These are phyloP conservation scores for Letharia columbiana DNA, from an alignment of 495 filamentous ascomycete species.

Conservation along the genomic window DNA sequence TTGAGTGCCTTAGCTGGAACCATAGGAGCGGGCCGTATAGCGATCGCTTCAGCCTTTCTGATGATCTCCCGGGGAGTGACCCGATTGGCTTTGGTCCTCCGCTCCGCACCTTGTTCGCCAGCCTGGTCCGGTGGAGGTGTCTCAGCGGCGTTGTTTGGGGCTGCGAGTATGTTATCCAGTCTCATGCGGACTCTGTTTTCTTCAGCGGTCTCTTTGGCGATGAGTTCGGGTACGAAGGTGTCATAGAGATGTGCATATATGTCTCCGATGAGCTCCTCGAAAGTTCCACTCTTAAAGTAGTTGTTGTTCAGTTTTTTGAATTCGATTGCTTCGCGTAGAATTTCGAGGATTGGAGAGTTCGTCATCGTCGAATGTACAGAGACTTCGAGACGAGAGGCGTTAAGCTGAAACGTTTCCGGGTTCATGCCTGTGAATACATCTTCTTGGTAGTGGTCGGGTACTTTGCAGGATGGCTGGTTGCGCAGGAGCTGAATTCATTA, in stretches of 20 bases:
- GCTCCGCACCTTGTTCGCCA: constrained; percentile 6
- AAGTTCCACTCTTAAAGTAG: constrained; percentile 75
- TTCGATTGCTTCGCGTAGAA: constrained; percentile 72
- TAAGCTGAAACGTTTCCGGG: constrained; percentile 69
- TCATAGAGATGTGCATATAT: constrained; percentile 74
- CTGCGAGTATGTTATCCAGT: constrained; percentile 48
- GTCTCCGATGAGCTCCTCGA: constrained; percentile 87
- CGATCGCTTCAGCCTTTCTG: constrained; percentile 51
- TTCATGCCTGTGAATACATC: constrained; percentile 69
- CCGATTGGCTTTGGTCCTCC: constrained; percentile 15
- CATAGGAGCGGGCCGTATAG: constrained; percentile 29
- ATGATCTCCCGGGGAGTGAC: constrained; percentile 46
- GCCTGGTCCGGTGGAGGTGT: constrained; percentile 24
- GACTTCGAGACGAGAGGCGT: constrained; percentile 46
- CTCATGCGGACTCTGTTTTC: constrained; percentile 51
- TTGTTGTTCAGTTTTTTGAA: constrained; percentile 86
- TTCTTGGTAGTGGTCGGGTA: constrained; percentile 62
- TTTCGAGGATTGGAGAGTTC: constrained; percentile 46
- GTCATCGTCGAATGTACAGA: constrained; percentile 39
- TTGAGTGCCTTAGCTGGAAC: constrained; percentile 33
- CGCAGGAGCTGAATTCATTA: constrained; percentile 51
- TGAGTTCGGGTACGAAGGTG: constrained; percentile 39
- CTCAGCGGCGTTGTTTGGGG: constrained; percentile 23
- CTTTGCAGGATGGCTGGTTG: constrained; percentile 42
- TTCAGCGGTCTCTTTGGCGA: constrained; percentile 40